Base-by-base conservation (phyloP, 169 alveolate genomes). In the Eimeria brunetti region DNA sequence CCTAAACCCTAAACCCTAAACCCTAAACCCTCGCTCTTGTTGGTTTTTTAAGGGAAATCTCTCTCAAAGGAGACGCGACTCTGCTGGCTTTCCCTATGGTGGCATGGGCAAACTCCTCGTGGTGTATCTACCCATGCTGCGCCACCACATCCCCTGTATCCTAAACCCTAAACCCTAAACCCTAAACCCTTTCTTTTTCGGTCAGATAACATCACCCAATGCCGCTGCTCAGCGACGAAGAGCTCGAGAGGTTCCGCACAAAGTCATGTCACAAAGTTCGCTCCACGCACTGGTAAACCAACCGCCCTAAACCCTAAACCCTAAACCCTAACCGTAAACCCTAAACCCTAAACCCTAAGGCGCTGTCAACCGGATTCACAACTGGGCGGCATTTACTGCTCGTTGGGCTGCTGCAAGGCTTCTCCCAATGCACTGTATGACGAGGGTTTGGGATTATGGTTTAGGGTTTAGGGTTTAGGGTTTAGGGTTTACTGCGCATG, bases 1-100 rank as follows among this genome's bases (percentile, higher is more conserved):
- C 81, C 81, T 71, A 71, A 71, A 71, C 81, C 81, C 81, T 71
- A 71, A 71, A 71, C 81, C 81, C 81, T 71, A 71, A 71, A 71
- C 85, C 60, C 85, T 41, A 75, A 75, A 44, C 41, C 53, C 85
- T 75, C 53, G 56, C 5, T 71, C 53, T 71, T 71, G 75, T 4
- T 64, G 38, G 75, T 14, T 64, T 64, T 38, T 64, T 36, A 24
- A 64, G 36, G 75, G 41, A 7, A 64, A 64, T 36, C 14, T 38
- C 33, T 27, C 8, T 60, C 69, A 11, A 6, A 60, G n/a, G 22
- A 60, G n/a, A 2, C 30, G 69, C 69, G 30, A 6, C 20, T 22
- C 69, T 64, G n/a, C n/a, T n/a, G 22, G 18, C 27, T 38, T 64
- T n/a, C 75, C 12, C 75, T 64, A 64, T 64, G 75, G 75, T 14